phyloP scores from a whole-genome alignment of 2,329 filamentous ascomycete species.

The Pezicula carpinea region DNA sequence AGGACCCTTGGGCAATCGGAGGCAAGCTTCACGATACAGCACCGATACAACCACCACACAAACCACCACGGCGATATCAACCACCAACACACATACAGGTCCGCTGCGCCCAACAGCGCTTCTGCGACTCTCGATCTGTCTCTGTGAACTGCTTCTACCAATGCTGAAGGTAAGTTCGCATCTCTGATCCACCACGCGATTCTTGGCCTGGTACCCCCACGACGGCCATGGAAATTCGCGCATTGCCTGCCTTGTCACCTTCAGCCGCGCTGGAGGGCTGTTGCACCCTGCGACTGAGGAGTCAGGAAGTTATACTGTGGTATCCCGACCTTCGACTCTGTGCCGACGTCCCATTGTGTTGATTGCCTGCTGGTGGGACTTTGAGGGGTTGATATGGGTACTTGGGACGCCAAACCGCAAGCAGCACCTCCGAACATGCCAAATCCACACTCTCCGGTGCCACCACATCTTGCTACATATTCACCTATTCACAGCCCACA shows the following conservation, averaged over 20 bases:
- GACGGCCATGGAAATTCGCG: not conserved
- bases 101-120: not conserved
- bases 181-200: slow-evolving; percentile 4
- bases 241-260: not conserved
- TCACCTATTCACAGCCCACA: not conserved
- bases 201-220: slow-evolving; percentile 8
- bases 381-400: not conserved
- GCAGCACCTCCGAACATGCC: not conserved
- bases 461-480: not conserved
- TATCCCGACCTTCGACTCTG: not conserved
- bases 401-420: not conserved
- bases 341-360: not conserved
- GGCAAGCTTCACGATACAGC: slow-evolving; percentile 5
- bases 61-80: slow-evolving; percentile 17
- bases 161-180: slow-evolving; percentile 30
- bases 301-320: not conserved
- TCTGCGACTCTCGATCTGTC: slow-evolving; percentile 1
- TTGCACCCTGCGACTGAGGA: not conserved
- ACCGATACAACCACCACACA: slow-evolving; percentile 4
- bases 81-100: slow-evolving; percentile 10
- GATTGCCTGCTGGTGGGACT: not conserved
- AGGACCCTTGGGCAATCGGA: slow-evolving; percentile 7
- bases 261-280: not conserved
- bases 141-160: slow-evolving; percentile 17
- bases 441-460: not conserved